Evolutionary conservation across 208 protist species (phyloP).

Genomic region (Crithidia thermophila): DNA sequence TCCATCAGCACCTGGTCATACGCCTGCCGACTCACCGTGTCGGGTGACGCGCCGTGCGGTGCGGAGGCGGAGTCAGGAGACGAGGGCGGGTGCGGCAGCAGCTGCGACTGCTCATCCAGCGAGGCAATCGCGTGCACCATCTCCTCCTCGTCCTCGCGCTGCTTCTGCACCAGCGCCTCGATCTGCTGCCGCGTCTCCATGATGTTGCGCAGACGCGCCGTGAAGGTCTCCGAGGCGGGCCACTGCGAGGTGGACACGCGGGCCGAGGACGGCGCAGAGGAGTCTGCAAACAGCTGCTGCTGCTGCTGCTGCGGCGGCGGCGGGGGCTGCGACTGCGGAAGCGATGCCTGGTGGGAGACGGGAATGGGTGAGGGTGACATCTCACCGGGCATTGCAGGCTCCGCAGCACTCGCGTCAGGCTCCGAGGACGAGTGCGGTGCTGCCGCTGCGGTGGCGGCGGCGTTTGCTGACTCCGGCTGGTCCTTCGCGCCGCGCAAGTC

Average conservation of each 20-base stretch:
- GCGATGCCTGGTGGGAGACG: slow-evolving; percentile 2
- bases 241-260: slow-evolving; percentile 13
- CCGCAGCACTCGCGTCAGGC: too few species aligned
- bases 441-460: neutral
- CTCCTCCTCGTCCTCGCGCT: slow-evolving; percentile 34
- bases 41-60: neutral
- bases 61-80: slow-evolving; percentile 1
- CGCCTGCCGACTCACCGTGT: neutral
- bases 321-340: neutral
- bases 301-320: neutral
- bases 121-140: slow-evolving; percentile 12
- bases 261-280: slow-evolving; percentile 10
- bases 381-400: too few species aligned
- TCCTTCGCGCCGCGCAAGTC: neutral
- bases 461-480: neutral
- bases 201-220: slow-evolving; percentile 25
- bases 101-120: slow-evolving; percentile 20
- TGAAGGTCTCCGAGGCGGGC: slow-evolving; percentile 24
- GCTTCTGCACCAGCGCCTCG: slow-evolving; percentile 25
- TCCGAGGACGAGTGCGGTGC: neutral
- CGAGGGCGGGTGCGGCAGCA: neutral
- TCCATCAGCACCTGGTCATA: slow-evolving; percentile 41
- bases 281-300: neutral
- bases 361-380: slow-evolving; percentile 5
- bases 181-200: slow-evolving; percentile 35